Conservation (phyloP, 2,329 filamentous ascomycete species). For the Fusarium concolor region DNA sequence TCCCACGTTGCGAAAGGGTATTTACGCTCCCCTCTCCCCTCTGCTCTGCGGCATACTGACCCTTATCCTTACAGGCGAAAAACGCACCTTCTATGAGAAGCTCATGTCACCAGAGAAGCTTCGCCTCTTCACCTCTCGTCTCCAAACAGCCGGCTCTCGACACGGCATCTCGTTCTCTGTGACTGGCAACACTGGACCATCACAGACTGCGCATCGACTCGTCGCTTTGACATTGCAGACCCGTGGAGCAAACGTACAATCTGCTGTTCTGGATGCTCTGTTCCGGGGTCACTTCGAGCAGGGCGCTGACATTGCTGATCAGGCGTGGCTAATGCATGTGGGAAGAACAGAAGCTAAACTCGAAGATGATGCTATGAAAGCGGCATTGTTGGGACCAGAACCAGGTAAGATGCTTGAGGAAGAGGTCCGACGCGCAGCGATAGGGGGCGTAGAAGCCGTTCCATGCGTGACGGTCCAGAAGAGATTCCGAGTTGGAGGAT, state of each 20-base stretch:
- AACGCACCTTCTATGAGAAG: constrained; percentile 52
- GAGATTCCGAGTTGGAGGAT: constrained; percentile 75
- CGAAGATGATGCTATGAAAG: constrained; percentile 42
- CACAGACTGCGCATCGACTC: constrained; percentile 61
- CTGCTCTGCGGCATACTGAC: background rate
- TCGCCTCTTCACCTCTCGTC: constrained; percentile 46
- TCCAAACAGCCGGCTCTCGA: constrained; percentile 49
- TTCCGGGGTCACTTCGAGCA: constrained; percentile 57
- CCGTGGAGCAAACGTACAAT: constrained; percentile 51
- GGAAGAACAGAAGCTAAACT: constrained; percentile 51
- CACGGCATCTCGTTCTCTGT: constrained; percentile 57
- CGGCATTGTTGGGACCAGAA: constrained; percentile 48
- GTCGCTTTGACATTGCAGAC: constrained; percentile 54
- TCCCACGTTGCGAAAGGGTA: constrained; percentile 50
- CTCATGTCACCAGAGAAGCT: constrained; percentile 46
- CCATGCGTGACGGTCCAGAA: constrained; percentile 80
- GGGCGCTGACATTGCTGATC: constrained; percentile 57
- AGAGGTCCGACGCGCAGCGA: constrained; percentile 46
- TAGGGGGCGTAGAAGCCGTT: constrained; percentile 69
- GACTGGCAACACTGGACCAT: constrained; percentile 58
- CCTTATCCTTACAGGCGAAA: constrained; percentile 46
- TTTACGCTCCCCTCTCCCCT: background rate
- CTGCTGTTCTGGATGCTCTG: constrained; percentile 56
- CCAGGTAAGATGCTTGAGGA: constrained; percentile 47
- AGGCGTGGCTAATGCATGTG: constrained; percentile 52